A percentile compares a stretch with the other conserved stretches of the same genome.
Evolutionary conservation across 1,284 basidiomycete species (phyloP).

Genomic region (Marasmius sp.): DNA sequence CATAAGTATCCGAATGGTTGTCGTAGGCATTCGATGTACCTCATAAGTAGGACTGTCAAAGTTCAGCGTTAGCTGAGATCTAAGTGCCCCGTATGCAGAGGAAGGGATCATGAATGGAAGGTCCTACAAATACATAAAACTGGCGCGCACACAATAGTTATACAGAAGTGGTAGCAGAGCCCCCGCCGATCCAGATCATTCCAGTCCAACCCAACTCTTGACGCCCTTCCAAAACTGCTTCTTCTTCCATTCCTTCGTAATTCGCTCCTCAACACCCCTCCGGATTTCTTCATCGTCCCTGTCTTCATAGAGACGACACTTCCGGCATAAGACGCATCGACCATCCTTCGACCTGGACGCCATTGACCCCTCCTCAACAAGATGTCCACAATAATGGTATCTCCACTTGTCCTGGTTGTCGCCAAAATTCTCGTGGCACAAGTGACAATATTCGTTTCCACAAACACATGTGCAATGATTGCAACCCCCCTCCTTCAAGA

Average conservation of each 20-base stretch:
- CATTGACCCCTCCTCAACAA: background rate
- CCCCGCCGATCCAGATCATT: background rate
- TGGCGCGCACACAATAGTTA: too few relatives aligned
- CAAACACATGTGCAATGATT: slow-evolving; percentile 8
- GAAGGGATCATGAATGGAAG: too few relatives aligned
- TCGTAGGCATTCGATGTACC: too few relatives aligned
- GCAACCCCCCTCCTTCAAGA: slow-evolving; percentile 6
- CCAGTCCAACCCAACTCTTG: background rate
- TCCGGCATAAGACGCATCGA: background rate
- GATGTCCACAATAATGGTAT: slow-evolving; percentile 1
- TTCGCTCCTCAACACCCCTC: background rate
- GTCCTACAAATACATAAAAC: too few relatives aligned
- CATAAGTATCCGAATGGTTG: too few relatives aligned
- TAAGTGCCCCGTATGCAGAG: too few relatives aligned
- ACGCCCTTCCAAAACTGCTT: background rate
- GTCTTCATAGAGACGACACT: slow-evolving; percentile 2
- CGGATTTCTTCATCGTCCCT: slow-evolving; percentile 2
- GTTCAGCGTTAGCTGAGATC: too few relatives aligned
- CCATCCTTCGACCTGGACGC: background rate
- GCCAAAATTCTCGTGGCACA: slow-evolving; percentile 1
- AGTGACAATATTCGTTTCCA: slow-evolving; percentile 2
- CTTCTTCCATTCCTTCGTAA: background rate
- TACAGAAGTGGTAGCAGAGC: too few relatives aligned
- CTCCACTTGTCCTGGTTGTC: background rate
- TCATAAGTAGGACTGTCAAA: too few relatives aligned